Conservation (phyloP, 202 grass and related monocot genomes). For the Schoenoplectus triqueter region DNA sequence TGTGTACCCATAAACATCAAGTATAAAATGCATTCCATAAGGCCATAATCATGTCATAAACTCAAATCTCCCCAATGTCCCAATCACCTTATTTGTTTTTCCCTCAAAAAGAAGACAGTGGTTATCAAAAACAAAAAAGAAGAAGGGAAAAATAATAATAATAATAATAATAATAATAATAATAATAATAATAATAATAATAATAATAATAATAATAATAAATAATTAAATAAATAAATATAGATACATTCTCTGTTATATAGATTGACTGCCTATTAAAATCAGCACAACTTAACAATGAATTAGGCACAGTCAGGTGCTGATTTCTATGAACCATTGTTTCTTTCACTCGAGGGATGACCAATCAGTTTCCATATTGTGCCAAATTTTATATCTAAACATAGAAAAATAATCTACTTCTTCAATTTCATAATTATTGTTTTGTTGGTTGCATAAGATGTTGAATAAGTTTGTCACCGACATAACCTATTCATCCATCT, state of each 20-base stretch:
- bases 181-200: no score
- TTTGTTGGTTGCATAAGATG: background rate
- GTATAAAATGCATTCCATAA: constrained; percentile 15
- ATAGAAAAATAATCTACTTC: background rate
- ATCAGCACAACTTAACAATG: background rate
- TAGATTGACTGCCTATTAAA: background rate
- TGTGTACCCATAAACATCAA: background rate
- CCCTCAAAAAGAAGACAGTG: background rate
- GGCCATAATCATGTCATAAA: background rate
- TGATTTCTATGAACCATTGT: background rate
- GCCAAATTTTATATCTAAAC: constrained; percentile 2
- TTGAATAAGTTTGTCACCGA: background rate
- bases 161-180: no score
- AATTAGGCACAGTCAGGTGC: background rate
- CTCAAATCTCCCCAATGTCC: constrained; percentile 10
- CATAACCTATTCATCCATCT: background rate
- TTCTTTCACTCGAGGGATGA: background rate
- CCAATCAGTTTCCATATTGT: constrained; percentile 9
- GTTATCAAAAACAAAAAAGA: background rate
- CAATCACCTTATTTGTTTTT: background rate
- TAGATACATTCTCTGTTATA: background rate
- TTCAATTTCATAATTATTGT: background rate
- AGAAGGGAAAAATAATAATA: no score
- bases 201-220: no score
- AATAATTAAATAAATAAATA: background rate